Base-by-base conservation (phyloP, 345 rosid species). In the Xanthoceras sorbifolium region DNA sequence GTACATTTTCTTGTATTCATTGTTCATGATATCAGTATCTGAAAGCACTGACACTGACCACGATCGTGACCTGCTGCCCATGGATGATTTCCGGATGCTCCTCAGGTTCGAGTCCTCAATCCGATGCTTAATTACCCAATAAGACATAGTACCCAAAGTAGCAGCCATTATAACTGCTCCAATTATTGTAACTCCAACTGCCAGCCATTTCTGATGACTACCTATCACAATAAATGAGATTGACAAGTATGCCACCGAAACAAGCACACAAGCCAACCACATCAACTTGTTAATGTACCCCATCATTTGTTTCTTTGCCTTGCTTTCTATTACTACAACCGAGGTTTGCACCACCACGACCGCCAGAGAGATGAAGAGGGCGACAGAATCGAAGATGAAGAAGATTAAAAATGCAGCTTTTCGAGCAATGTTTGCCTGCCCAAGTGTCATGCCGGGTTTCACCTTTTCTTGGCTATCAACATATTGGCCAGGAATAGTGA, bases 321-420 rank as follows among this genome's bases (percentile, higher is more conserved):
- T 95, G 81, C 92, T 90, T 71, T 93, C 97, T 34, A 93, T 95
- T 64, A 92, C 98, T 5, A 95, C 97, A 32, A 95, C 97, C 1
- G 99, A 95, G 8, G 99, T 95, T 74, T 93, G 99, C 64, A 95
- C 97, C 75, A 93, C 97, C 46, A 95, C 99, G 26, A 93, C 99
- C 5, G 94, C 98, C 26, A 95, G 83, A 22, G 99, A 93, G 76
- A 95, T 93, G 88, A 95, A 95, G 79, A 95, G 94, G 15, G 99
- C 94, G 9, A 93, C 63, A 0, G 98, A 93, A 62, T 95, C 97
- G 26, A 95, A 95, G 75, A 95, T 46, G 73, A 95, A 93, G 81
- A 95, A 95, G 7, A 95, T 85, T 61, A 91, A 83, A 75, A 95
- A 95, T 4, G 97, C 88, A 0, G 86, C 91, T 75, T 76, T 76